Evolutionary conservation across 257 asterid genomes (phyloP), one percentile per base, ranked within the genome.

Genomic region (Solanum okadae): DNA sequence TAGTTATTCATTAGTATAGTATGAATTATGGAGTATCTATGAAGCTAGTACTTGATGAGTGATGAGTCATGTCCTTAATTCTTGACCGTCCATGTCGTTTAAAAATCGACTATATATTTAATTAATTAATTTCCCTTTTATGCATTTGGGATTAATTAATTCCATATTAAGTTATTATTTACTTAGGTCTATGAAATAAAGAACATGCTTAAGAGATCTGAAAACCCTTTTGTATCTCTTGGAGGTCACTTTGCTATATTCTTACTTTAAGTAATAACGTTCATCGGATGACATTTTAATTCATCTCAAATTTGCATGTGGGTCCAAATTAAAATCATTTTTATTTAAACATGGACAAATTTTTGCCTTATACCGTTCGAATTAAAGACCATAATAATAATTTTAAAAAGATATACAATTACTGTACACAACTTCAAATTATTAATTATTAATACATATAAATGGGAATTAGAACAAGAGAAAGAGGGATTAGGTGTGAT

Each of bases 201-300:
- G 68, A 82, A 82, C 71, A 82, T 82, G 86, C 70, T 49, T 82
- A 82, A 49, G 86, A 82, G 86, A 82, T 82, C 86, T 49, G 86
- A 82, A 82, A 82, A 49, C 68, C 84, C 61, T 77, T 77, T 77
- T 40, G 59, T 40, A 40, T 8, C 84, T 40, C 84, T 77, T 77
- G 34, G 61, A 77, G 84, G 20, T 31, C 70, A 82, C 86, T 82
- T 82, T 82, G 70, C 86, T 82, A 82, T 82, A 49, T 49, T 82
- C 70, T 10, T 31, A 82, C 86, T 82, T 49, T 82, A 82, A 18
- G 37, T 38, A 38, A n/a, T 16, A 29, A 27, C 13, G 27, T 79
- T 27, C 27, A 16, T 79, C 40, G 9, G 67, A 46, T 25, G 35
- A 35, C 27, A 31, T 79, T 65, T 79, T 29, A 44, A 22, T 15